Base-by-base conservation (phyloP, 192 early-diverging fungal genomes). In the Oehlia diaphana region DNA sequence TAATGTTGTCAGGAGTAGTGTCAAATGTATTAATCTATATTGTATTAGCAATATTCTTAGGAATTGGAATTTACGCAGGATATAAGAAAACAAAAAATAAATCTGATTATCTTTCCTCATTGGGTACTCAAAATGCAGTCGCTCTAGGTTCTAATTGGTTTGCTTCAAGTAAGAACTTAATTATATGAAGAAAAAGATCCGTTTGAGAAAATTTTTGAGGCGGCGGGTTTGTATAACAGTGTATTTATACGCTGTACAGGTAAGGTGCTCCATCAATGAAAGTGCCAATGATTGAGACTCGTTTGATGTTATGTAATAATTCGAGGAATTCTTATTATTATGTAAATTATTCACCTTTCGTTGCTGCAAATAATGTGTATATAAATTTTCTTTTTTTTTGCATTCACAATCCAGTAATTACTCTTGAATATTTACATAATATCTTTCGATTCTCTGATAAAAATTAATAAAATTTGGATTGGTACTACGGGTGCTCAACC, bases 1-100 rank as follows among this genome's bases (percentile, higher is more conserved):
- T 7, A 58, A 66, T 66, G 64, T 31, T 68, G 35, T 44, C 81
- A 31, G 73, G 0, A 33, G 31, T 2, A 50, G 5, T 74, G 5
- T 12, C 89, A 58, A 86, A 90, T 35, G 84, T 83, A 26, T 84
- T 92, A 50, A 84, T 90, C 61, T 90, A 91, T 75, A 58, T 88
- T 64, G 87, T 86, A 12, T 79, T 92, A 6, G 83, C 83, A 12
- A 63, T 81, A 31, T 90, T 92, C 63, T 71, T 90, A n/a, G 73
- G 37, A 5, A 76, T 92, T 50, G 91, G 91, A 13, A 47, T 90
- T 50, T 84, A 82, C 9, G 87, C 86, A 39, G 91, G 89, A 28
- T 83, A 84, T 79, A 84, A 83, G 16, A 81, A 84, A 35, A 83
- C 85, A 42, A 84, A 86, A 53, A 87, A 79, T 68, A 82, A 88